These are phyloP conservation scores for Luvunga scandens DNA, from an alignment of 345 rosid genomes.

Conservation along the genomic window DNA sequence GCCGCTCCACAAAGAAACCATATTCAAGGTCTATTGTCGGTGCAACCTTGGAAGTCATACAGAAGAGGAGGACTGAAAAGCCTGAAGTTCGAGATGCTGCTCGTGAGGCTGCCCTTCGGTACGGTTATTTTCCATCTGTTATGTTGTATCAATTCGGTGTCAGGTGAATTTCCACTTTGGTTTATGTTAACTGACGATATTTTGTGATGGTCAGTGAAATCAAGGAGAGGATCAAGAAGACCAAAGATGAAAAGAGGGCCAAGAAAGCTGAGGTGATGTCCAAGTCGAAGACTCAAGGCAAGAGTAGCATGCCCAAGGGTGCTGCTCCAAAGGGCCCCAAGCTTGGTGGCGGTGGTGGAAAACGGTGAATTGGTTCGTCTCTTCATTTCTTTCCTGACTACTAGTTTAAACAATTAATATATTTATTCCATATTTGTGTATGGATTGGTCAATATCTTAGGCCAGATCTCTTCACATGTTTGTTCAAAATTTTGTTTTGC, in stretches of 20 bases:
- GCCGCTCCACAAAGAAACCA: conserved; percentile 58
- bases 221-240: conserved; percentile 82
- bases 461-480: not conserved
- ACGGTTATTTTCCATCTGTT: not conserved
- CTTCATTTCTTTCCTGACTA: not conserved
- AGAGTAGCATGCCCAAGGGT: conserved; percentile 45
- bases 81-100: conserved; percentile 77
- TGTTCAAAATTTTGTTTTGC: not conserved
- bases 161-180: not conserved
- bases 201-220: conserved; percentile 50
- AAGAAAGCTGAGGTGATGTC: conserved; percentile 67
- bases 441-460: not conserved
- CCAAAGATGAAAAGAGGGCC: conserved; percentile 81
- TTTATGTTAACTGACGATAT: not conserved
- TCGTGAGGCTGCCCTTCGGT: conserved; percentile 60
- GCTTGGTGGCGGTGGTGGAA: conserved; percentile 83
- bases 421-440: not conserved
- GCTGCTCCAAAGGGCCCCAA: conserved; percentile 56
- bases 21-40: conserved; percentile 76
- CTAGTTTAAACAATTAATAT: not conserved
- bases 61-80: conserved; percentile 63
- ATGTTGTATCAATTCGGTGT: no score
- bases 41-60: conserved; percentile 68
- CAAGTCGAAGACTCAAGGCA: conserved; percentile 51
- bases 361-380: conserved; percentile 25